These are phyloP conservation scores for Crithidia sp. DNA, from an alignment of 208 protist species.

Conservation along the genomic window DNA sequence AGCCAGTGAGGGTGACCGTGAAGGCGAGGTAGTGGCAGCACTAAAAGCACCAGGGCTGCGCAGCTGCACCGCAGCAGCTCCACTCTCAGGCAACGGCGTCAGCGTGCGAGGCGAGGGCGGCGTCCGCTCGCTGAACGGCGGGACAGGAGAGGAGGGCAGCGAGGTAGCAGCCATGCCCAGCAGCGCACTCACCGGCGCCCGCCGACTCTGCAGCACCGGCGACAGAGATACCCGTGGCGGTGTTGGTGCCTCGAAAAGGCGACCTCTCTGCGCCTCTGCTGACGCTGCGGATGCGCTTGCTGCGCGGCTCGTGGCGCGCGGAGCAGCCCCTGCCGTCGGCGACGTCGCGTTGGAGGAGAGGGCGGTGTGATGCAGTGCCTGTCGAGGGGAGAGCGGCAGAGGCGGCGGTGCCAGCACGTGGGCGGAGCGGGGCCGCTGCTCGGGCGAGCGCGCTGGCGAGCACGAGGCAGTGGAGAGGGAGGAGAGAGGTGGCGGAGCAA, in stretches of 20 bases:
- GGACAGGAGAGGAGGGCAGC: not conserved
- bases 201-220: conserved; percentile 14
- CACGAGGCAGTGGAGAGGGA: not conserved
- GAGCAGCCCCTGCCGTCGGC: not conserved
- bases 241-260: not conserved
- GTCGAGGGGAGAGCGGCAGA: not conserved
- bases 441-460: conserved; percentile 5
- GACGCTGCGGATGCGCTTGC: no score
- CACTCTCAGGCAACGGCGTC: no score
- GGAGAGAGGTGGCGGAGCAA: not conserved
- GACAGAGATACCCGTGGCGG: not conserved
- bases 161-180: not conserved
- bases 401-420: not conserved
- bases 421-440: conserved; percentile 7
- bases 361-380: not conserved
- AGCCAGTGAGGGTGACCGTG: not conserved
- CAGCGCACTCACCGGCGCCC: conserved; percentile 2
- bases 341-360: not conserved
- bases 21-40: no score
- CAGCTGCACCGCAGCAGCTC: no score
- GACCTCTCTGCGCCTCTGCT: not conserved
- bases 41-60: no score
- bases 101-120: not conserved
- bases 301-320: not conserved
- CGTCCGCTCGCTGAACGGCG: not conserved